Evolutionary conservation across 1,284 basidiomycete species (phyloP), one percentile per base, ranked within the genome.

Genomic region (Leccinum griseonigrum): DNA sequence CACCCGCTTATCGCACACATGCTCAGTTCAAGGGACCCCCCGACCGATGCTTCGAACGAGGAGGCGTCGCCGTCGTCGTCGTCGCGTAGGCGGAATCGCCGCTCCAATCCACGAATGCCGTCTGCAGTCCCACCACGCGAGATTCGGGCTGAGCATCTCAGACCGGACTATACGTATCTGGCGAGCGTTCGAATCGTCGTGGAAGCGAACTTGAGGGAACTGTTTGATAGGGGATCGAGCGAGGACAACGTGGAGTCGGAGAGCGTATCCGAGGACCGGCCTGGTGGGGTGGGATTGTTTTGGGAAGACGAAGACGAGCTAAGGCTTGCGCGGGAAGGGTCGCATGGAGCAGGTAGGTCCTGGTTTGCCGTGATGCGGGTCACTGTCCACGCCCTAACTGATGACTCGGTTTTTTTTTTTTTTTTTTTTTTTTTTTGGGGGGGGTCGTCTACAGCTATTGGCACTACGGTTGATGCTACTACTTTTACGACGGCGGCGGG

Each of bases 161-260:
- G 72, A n/a, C 79, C 79, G 0, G 78, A 79, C 56, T 81, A 80
- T 58, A 63, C 66, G 1, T 79, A 72, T 63, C 74, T 79, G 11
- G 69, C 78, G 6, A 74, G 78, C 26, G 78, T 69, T 16, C 72
- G 78, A 11, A 66, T 79, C 16, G 63, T 79, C 1, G 69, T 80
- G 8, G 79, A 81, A 60, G 69, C 70, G 32, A 80, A 80, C 57
- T 48, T 79, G 55, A 70, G 66, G 13, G 77, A 76, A 2, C 31
- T 71, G 1, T 69, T 65, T 43, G 61, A 50, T 32, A 18, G 34
- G 2, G 59, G 36, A 22, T 14, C 40, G 36, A 31, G 9, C 16
- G 57, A 61, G 43, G 13, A 8, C 26, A 18, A 54, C 28, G 43
- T 22, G 0, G 64, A 55, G 13, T n/a, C n/a, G n/a, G 26, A 4